Evolutionary conservation across 192 early-diverging fungal genomes (phyloP), one percentile per base, ranked within the genome.

Genomic region (Coemansia sp.): DNA sequence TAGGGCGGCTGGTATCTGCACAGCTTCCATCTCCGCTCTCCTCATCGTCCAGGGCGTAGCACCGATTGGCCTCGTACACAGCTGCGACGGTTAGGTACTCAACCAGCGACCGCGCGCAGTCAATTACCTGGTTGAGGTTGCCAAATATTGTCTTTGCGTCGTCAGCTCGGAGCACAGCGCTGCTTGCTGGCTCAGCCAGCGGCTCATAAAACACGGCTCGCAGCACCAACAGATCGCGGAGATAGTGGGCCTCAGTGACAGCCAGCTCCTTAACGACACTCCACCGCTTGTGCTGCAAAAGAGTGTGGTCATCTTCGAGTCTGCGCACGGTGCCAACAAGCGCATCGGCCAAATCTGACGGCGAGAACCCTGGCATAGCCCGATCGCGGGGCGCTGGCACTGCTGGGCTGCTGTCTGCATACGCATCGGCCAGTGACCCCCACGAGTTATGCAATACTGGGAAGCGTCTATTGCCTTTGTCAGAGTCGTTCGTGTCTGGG

Each of bases 61-160:
- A 73, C 35, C 72, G 65, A 38, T 75, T 81, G 2, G 75, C 78
- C 62, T 66, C 73, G 66, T 80, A 72, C 7, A 72, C 78, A 47
- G 68, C 83, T 2, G 89, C 87, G 11, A 79, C 82, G 7, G 86
- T 83, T 62, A 94, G 65, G 32, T 86, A 69, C n/a, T 81, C 85
- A 2, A 91, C 70, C 48, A 94, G 81, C n/a, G 84, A 77, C 11
- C 77, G 66, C 15, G 90, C 87, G 56, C 89, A 84, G 19, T 75
- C 73, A 32, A 94, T 87, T 12, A 97, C 85, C 4, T 85, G 84
- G 9, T 87, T 84, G 35, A 97, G 75, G 75, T 95, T 93, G 56
- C 82, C 86, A 72, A 95, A 97, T 14, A 97, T 70, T 5, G 80
- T 69, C 65, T 87, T 88, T 21, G 85, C 79, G 54, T 94, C 93